Evolutionary conservation across 768 basidiomycete species (phyloP).

Genomic region (Leccinum broughii): DNA sequence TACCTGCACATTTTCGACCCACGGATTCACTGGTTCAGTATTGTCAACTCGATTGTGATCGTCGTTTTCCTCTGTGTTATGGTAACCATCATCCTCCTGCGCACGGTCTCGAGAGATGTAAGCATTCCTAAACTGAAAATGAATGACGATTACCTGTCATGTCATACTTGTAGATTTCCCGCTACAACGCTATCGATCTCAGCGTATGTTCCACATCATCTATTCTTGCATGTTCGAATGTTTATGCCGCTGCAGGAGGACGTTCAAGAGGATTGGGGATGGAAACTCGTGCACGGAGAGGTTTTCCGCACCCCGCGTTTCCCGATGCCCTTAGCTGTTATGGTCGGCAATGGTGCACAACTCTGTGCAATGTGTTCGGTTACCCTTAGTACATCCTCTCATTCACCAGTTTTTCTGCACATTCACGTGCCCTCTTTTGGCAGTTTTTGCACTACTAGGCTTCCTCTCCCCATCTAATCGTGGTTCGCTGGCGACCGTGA

Average conservation of each 20-base stretch:
- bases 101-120: constrained; percentile 88
- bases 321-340: constrained; percentile 75
- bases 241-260: constrained; percentile 60
- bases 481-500: constrained; percentile 80
- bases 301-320: constrained; percentile 85
- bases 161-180: constrained; percentile 26
- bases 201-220: constrained; percentile 51
- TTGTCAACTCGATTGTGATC: constrained; percentile 91
- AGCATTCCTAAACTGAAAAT: constrained; percentile 18
- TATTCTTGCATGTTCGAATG: constrained; percentile 1
- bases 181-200: constrained; percentile 95
- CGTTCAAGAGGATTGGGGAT: constrained; percentile 97
- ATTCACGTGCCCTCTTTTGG: constrained; percentile 6
- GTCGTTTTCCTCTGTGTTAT: constrained; percentile 89
- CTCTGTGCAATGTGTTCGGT: constrained; percentile 81
- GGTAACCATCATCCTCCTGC: constrained; percentile 88
- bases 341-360: constrained; percentile 73
- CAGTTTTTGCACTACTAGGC: constrained; percentile 89
- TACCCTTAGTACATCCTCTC: constrained; percentile 63
- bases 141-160: neutral
- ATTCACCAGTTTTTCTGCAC: neutral
- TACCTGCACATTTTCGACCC: constrained; percentile 95
- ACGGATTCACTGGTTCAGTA: constrained; percentile 94
- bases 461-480: constrained; percentile 96
- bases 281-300: constrained; percentile 97